A percentile compares a stretch with the other conserved stretches of the same genome.
phyloP scores from a whole-genome alignment of 495 filamentous ascomycete species.

The Xylaria scruposa region DNA sequence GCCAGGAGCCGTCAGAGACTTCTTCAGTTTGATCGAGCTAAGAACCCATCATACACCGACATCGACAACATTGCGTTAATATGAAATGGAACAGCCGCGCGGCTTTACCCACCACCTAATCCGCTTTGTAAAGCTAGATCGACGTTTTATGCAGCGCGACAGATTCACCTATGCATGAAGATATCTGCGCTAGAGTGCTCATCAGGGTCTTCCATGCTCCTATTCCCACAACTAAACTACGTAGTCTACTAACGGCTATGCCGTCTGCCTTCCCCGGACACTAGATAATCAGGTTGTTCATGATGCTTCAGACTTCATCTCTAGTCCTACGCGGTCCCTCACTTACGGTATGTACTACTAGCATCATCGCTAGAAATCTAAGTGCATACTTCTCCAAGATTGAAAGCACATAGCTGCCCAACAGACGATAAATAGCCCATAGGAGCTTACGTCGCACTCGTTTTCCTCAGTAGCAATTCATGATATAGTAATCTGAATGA shows the following conservation, averaged over 20 bases:
- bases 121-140: neutral
- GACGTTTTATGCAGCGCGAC: neutral
- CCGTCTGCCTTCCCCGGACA: neutral
- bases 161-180: neutral
- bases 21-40: neutral
- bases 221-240: neutral
- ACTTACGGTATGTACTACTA: neutral
- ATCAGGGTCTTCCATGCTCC: neutral
- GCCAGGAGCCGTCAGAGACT: neutral
- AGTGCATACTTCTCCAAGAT: neutral
- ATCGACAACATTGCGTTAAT: neutral
- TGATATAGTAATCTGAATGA: neutral
- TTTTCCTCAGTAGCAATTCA: neutral
- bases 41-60: neutral
- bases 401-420: neutral
- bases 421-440: neutral
- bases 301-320: neutral
- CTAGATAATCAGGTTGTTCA: neutral
- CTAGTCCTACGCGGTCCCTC: neutral
- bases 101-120: neutral
- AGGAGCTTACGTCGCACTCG: neutral
- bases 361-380: neutral
- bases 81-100: neutral
- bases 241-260: neutral
- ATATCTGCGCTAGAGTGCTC: neutral